A percentile compares a stretch with the other conserved stretches of the same genome.
Evolutionary conservation across 2,329 filamentous ascomycete genomes (phyloP).

Genomic region (Chaetomium globosum): DNA sequence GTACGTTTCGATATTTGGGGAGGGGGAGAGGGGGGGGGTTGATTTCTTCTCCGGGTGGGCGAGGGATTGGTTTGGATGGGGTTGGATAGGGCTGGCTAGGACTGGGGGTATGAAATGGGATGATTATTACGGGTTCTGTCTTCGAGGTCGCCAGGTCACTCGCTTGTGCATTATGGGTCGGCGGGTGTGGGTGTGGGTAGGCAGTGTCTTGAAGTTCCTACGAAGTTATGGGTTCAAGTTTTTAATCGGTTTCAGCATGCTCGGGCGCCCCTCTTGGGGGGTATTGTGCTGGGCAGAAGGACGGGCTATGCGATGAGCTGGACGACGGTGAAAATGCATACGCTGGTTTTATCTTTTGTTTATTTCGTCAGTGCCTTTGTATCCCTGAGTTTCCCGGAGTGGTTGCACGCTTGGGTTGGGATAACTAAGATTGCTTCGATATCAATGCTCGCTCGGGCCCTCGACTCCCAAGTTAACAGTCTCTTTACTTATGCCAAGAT

Average conservation of each 20-base stretch:
- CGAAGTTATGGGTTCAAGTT: neutral
- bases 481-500: neutral
- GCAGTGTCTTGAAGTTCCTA: neutral
- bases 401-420: no score
- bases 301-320: neutral
- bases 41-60: neutral
- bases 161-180: constrained; percentile 2
- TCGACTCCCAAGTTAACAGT: no score
- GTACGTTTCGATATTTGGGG: constrained; percentile 44
- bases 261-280: neutral
- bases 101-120: neutral
- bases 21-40: neutral
- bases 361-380: neutral
- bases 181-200: neutral
- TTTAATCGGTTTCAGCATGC: neutral
- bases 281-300: neutral
- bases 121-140: neutral
- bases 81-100: neutral
- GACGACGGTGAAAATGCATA: constrained; percentile 2
- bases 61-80: neutral
- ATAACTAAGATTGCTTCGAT: no score
- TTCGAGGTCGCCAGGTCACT: neutral
- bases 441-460: no score
- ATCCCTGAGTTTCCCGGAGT: neutral
- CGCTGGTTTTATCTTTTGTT: neutral